Evolutionary conservation across 768 basidiomycete species (phyloP).

Genomic region (Xerocomellus chrysenteron): DNA sequence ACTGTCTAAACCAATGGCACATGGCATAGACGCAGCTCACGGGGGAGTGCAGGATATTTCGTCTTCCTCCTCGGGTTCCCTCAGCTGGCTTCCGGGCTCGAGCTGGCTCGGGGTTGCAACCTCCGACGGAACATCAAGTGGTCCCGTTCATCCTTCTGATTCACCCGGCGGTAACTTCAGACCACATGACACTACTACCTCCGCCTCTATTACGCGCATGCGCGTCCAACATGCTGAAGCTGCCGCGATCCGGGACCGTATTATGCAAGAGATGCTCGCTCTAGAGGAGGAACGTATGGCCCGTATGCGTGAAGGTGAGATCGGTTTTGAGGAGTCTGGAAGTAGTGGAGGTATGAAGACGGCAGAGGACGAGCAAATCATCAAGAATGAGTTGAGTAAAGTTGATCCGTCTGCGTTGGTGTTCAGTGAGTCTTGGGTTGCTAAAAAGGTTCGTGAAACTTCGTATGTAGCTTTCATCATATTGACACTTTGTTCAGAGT

Average conservation of each 20-base stretch:
- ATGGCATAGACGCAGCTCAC: conserved; percentile 1
- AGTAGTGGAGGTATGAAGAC: conserved; percentile 53
- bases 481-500: conserved; percentile 39
- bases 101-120: conserved; percentile 43
- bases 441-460: conserved; percentile 71
- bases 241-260: conserved; percentile 85
- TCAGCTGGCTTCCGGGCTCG: conserved; percentile 56
- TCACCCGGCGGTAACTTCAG: conserved; percentile 25
- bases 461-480: neutral
- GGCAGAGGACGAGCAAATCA: conserved; percentile 90
- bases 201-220: conserved; percentile 50
- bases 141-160: conserved; percentile 29
- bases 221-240: conserved; percentile 82
- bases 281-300: conserved; percentile 97
- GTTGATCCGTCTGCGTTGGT: conserved; percentile 94
- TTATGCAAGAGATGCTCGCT: conserved; percentile 98
- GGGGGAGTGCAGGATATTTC: conserved; percentile 11
- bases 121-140: conserved; percentile 23
- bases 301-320: conserved; percentile 78
- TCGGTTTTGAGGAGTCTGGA: conserved; percentile 53
- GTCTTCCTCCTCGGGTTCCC: conserved; percentile 28
- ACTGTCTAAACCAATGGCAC: conserved; percentile 13
- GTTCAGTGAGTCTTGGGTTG: conserved; percentile 91
- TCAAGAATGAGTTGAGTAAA: conserved; percentile 89
- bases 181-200: conserved; percentile 25